A percentile compares a stretch with the other conserved stretches of the same genome.
Evolutionary conservation across 371 early-diverging fungal genomes (phyloP).

Genomic region (Mucor irregularis): DNA sequence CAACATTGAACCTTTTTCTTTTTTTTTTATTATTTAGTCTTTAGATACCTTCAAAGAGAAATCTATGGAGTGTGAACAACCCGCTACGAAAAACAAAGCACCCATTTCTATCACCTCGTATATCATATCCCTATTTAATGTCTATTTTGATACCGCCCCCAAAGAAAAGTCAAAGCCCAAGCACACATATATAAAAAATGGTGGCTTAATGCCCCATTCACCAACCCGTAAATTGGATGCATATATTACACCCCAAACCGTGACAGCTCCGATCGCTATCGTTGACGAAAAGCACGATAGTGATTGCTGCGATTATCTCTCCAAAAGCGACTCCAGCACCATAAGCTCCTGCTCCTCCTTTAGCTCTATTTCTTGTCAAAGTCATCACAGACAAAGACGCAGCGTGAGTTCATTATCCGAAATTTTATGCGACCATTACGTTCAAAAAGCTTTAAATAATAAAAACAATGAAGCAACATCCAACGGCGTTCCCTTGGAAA

Average conservation of each 20-base stretch:
- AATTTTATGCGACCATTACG: slow-evolving; percentile 39
- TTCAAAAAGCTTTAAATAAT: slow-evolving; percentile 6
- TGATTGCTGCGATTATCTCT: slow-evolving; percentile 1
- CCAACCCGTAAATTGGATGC: slow-evolving; percentile 8
- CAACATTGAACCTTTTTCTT: not conserved
- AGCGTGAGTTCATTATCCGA: slow-evolving; percentile 30
- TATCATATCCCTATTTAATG: not conserved
- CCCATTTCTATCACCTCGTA: not conserved
- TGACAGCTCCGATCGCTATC: slow-evolving; percentile 6
- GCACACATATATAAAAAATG: not conserved
- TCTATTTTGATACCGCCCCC: not conserved
- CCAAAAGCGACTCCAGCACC: slow-evolving; percentile 2
- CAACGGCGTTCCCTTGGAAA: slow-evolving; percentile 22
- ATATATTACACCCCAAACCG: slow-evolving; percentile 1
- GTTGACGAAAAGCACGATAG: not conserved
- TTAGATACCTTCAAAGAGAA: not conserved
- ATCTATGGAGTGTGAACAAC: not conserved
- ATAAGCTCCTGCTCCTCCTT: not conserved
- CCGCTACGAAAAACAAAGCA: not conserved
- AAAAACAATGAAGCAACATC: slow-evolving; percentile 12
- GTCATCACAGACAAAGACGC: not conserved
- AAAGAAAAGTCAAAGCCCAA: not conserved
- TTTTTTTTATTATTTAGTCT: not conserved
- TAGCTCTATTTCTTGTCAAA: not conserved
- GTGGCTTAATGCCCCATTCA: slow-evolving; percentile 6